These are phyloP conservation scores for Mycena sanguinolenta DNA, from an alignment of 768 basidiomycete genomes.

Conservation along the genomic window DNA sequence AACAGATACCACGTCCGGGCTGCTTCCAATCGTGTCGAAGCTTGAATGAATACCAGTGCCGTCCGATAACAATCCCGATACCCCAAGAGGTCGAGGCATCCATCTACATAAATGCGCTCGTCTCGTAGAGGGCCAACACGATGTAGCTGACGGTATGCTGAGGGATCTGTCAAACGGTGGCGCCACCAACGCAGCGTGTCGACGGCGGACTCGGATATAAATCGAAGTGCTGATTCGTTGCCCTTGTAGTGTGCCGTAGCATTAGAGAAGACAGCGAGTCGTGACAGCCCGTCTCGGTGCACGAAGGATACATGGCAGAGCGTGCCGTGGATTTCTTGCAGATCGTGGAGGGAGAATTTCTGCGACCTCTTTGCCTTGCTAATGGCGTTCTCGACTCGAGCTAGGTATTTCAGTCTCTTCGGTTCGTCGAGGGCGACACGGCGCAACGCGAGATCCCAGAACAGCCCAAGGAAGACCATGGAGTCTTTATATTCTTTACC, in stretches of 20 bases:
- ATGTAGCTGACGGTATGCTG: too few relatives aligned
- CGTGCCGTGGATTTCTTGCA: slow-evolving; percentile 19
- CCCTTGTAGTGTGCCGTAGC: neutral
- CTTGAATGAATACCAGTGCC: slow-evolving; percentile 36
- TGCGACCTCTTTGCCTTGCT: neutral
- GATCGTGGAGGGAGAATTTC: neutral
- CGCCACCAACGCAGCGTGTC: slow-evolving; percentile 8
- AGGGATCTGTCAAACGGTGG: neutral
- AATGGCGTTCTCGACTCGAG: neutral
- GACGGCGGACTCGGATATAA: neutral
- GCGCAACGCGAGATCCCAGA: slow-evolving; percentile 44
- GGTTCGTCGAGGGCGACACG: slow-evolving; percentile 43
- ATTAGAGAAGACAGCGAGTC: slow-evolving; percentile 24
- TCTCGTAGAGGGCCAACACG: neutral
- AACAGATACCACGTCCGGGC: slow-evolving; percentile 40
- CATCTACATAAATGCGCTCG: neutral
- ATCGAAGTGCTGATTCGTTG: neutral
- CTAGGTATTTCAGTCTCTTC: slow-evolving; percentile 44
- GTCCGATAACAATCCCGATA: slow-evolving; percentile 40
- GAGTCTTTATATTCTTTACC: slow-evolving; percentile 35
- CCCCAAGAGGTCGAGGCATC: slow-evolving; percentile 44
- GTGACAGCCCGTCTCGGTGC: neutral
- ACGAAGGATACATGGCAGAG: slow-evolving; percentile 24
- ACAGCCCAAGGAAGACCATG: slow-evolving; percentile 45
- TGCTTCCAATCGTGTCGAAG: slow-evolving; percentile 31